A percentile compares a stretch with the other conserved stretches of the same genome.
Evolutionary conservation across 2,329 filamentous ascomycete genomes (phyloP).

Genomic region (Botrytis byssoidea): DNA sequence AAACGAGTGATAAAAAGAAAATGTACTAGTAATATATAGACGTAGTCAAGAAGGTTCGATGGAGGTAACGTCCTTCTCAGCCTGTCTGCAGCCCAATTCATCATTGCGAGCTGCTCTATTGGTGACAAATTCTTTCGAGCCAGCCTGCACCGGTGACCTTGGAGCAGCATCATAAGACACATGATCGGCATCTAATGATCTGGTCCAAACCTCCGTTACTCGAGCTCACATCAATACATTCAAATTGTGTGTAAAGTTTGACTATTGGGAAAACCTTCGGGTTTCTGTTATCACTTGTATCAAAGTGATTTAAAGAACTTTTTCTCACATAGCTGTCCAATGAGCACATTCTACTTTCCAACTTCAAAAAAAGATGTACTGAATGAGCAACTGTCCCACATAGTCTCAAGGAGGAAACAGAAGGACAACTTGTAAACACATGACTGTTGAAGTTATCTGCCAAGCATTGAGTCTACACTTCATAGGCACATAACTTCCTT

Average conservation of each 20-base stretch:
- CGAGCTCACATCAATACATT: background rate
- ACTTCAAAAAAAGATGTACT: no score
- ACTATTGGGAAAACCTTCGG: background rate
- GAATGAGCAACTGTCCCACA: background rate
- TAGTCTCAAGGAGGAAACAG: background rate
- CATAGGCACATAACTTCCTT: background rate
- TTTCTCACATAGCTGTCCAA: no score
- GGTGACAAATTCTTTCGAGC: accelerated
- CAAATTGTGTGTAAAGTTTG: background rate
- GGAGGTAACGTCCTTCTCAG: background rate
- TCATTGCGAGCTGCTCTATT: background rate
- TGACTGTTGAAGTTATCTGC: background rate
- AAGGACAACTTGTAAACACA: background rate
- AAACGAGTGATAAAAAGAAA: background rate
- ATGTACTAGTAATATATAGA: background rate
- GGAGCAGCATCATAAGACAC: background rate
- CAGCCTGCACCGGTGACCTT: background rate
- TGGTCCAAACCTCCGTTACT: background rate
- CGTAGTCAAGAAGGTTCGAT: background rate
- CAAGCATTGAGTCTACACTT: background rate
- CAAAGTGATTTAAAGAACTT: no score
- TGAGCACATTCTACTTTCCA: no score
- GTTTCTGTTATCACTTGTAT: background rate
- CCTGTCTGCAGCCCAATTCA: background rate
- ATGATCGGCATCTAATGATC: background rate